Conservation (phyloP, 2,329 filamentous ascomycete species). For the Exophiala sideris region DNA sequence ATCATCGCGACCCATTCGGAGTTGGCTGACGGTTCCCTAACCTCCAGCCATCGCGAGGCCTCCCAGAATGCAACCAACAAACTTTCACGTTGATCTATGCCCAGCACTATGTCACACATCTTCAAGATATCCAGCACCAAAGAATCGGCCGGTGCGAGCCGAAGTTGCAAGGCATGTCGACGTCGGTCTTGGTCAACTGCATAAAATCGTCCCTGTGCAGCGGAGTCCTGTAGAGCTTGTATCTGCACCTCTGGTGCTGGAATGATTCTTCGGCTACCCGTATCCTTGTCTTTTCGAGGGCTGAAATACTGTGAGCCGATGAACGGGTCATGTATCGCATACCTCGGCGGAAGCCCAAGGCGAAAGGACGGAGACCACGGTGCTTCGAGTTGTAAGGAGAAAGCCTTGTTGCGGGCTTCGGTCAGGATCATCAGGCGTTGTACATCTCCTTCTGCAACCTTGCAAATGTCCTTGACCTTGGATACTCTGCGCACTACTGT, state of each 20-base stretch:
- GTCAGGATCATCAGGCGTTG: slow-evolving; percentile 69
- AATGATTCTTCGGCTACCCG: slow-evolving; percentile 19
- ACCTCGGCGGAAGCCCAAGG: slow-evolving; percentile 57
- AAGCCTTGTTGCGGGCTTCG: slow-evolving; percentile 60
- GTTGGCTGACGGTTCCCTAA: slow-evolving; percentile 47
- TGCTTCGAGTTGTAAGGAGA: slow-evolving; percentile 68
- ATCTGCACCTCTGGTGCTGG: slow-evolving; percentile 13
- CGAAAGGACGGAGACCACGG: slow-evolving; percentile 71
- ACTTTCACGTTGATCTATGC: slow-evolving; percentile 56
- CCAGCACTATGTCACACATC: slow-evolving; percentile 62
- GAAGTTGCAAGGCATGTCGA: slow-evolving; percentile 63
- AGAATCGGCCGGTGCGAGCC: slow-evolving; percentile 62
- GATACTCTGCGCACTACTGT: slow-evolving; percentile 57
- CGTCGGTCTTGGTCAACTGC: slow-evolving; percentile 15
- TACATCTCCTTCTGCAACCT: slow-evolving; percentile 63
- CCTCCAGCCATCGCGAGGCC: slow-evolving; percentile 64
- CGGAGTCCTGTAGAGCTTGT: slow-evolving; percentile 14
- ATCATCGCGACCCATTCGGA: slow-evolving; percentile 68
- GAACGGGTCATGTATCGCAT: slow-evolving; percentile 59
- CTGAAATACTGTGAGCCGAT: slow-evolving; percentile 53
- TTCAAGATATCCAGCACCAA: slow-evolving; percentile 61
- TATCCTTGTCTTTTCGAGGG: slow-evolving; percentile 20
- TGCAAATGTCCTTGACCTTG: slow-evolving; percentile 70
- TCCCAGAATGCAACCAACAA: slow-evolving; percentile 71
- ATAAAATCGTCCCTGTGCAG: slow-evolving; percentile 23